Evolutionary conservation across 2,329 filamentous ascomycete genomes (phyloP), one percentile per base, ranked within the genome.

Genomic region (Alternaria arbusti): DNA sequence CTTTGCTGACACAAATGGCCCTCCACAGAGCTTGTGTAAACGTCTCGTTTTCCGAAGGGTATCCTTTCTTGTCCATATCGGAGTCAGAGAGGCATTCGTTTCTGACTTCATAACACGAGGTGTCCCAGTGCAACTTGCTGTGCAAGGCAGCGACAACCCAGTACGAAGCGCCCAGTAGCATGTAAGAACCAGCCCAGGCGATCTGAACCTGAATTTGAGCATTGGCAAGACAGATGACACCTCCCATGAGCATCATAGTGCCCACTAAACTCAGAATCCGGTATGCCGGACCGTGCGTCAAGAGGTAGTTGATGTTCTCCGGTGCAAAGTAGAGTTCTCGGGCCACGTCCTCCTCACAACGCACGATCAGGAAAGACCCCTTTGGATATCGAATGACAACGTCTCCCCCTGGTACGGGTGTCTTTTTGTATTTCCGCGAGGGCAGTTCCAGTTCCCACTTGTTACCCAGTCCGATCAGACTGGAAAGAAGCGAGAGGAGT

Each of bases 281-380:
- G 65, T 85, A 85, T 5, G 77, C 72, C 3, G 78, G 74, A 0
- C 78, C 79, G 59, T 80, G 73, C 28, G 78, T 70, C 22, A 86
- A 69, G 15, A 78, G 67, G 67, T 86, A 86, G 11, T 83, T 72
- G 58, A 86, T 84, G 49, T 81, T 79, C 67, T 85, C 84, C 0
- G 84, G 84, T 5, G 84, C 84, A 64, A 86, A 86, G 69, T 83
- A 86, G 0, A 86, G 75, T 65, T 86, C 84, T 13, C 84, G 78
- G 3, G 84, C 84, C 2, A 85, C 80, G 5, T 83, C 75, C 61
- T 86, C 84, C n/a, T 79, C 71, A 66, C 84, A 86, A 36, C 80
- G 78, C 4, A 86, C 82, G 5, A 86, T 75, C 13, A 86, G 76
- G 63, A 84, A 86, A 64, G 79, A 83, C 36, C 84, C 84, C 61